A percentile compares a stretch with the other conserved stretches of the same genome.
These are phyloP conservation scores for Chlamydomonas eustigma DNA, from an alignment of 139 green algal species.

Conservation along the genomic window DNA sequence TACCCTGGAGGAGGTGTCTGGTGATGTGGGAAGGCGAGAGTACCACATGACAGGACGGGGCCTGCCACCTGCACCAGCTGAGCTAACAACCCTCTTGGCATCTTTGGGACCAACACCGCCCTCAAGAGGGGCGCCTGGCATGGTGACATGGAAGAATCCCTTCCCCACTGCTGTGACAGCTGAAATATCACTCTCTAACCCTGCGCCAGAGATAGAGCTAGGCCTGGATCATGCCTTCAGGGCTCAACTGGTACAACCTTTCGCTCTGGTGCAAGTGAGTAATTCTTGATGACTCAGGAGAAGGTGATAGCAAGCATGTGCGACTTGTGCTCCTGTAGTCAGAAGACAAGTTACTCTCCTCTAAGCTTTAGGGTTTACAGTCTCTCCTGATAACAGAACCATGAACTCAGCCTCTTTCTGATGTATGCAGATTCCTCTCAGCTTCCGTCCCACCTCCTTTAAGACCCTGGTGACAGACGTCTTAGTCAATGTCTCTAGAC, in stretches of 20 bases:
- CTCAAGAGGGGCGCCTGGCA: background rate
- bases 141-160: background rate
- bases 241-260: background rate
- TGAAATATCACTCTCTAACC: background rate
- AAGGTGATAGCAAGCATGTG: too few relatives aligned
- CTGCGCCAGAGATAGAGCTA: conserved; percentile 2
- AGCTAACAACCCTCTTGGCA: background rate
- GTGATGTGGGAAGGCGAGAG: conserved; percentile 32
- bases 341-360: too few relatives aligned
- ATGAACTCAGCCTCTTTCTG: too few relatives aligned
- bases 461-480: background rate
- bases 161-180: background rate
- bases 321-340: too few relatives aligned
- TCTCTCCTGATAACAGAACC: too few relatives aligned
- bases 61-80: background rate
- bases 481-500: background rate
- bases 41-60: conserved; percentile 25
- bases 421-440: background rate
- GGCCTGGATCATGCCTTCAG: background rate
- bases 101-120: background rate
- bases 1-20: background rate
- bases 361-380: too few relatives aligned
- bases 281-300: too few relatives aligned
- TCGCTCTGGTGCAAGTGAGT: too few relatives aligned
- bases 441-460: background rate